Conservation (phyloP, 2,329 filamentous ascomycete species). For the Bipolaris gigantea region DNA sequence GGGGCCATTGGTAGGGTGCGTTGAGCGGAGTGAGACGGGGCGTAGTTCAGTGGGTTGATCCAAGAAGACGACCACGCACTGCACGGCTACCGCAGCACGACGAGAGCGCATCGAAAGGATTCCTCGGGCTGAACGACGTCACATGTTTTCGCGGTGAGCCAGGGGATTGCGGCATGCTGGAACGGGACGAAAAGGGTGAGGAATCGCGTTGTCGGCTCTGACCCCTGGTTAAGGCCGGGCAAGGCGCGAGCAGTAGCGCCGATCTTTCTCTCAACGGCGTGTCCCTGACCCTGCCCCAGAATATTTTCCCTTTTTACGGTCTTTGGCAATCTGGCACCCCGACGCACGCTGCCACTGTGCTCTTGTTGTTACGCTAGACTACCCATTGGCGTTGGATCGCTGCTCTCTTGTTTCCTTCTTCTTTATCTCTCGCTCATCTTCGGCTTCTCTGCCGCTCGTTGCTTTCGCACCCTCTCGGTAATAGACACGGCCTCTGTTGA, state of each 20-base stretch:
- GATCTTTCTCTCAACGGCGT: neutral
- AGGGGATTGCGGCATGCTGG: neutral
- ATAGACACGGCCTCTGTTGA: too few species aligned
- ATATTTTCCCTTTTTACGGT: constrained; percentile 6
- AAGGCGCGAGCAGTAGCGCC: neutral
- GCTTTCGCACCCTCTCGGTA: neutral
- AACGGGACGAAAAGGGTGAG: neutral
- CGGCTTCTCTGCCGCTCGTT: neutral
- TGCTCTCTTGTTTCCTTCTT: neutral
- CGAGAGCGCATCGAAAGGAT: neutral
- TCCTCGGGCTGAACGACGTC: neutral
- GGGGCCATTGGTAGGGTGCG: neutral
- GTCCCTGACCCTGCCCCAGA: constrained; percentile 7
- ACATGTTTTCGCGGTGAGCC: constrained; percentile 14
- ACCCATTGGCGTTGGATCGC: neutral
- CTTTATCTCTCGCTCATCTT: neutral
- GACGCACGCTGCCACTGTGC: constrained; percentile 11
- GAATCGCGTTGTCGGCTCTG: constrained; percentile 3
- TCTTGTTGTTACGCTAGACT: constrained; percentile 5
- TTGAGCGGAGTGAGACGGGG: neutral
- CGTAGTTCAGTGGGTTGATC: neutral
- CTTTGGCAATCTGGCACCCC: constrained; percentile 3
- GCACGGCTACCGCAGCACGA: too few species aligned
- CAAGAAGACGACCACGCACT: neutral
- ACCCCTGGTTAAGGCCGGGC: neutral